Percentiles rank a stretch among this genome's conserved stretches.
Evolutionary conservation across 331 rosid genomes (phyloP).

Genomic region (Arachis monticola): DNA sequence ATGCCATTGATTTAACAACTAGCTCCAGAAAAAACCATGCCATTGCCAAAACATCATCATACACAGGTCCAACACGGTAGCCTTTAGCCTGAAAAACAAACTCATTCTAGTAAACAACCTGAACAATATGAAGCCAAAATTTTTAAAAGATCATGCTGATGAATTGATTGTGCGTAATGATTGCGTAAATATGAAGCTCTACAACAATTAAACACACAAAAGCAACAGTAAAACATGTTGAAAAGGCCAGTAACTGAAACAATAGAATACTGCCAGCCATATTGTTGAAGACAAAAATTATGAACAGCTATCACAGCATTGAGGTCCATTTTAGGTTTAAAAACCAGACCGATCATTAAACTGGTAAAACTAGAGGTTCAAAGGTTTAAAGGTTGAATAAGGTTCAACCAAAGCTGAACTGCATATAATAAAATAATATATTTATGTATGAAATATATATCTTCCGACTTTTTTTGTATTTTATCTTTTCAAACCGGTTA

Average conservation of each 20-base stretch:
- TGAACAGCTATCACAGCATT: conserved; percentile 5
- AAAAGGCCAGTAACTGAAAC: conserved; percentile 2
- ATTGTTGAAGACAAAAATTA: conserved; percentile 13
- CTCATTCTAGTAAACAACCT: conserved; percentile 30
- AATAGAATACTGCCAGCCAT: background rate
- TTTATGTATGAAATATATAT: no score
- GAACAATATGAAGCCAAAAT: conserved; percentile 29
- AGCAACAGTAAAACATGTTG: conserved; percentile 11
- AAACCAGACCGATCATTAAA: no score
- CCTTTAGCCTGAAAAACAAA: conserved; percentile 91
- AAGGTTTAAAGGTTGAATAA: no score
- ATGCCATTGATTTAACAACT: conserved; percentile 96
- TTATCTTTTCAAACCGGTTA: no score
- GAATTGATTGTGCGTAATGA: background rate
- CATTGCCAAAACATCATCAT: conserved; percentile 99
- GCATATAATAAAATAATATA: no score
- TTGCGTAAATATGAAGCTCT: conserved; percentile 32
- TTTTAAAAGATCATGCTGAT: conserved; percentile 20
- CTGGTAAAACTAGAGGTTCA: no score
- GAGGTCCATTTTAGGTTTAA: background rate
- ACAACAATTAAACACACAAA: background rate
- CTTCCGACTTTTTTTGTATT: no score
- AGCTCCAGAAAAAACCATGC: conserved; percentile 99
- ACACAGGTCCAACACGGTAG: conserved; percentile 99
- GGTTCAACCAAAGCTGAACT: no score